These are phyloP conservation scores for Leishmania mexicana DNA, from an alignment of 208 protist species.

Conservation along the genomic window DNA sequence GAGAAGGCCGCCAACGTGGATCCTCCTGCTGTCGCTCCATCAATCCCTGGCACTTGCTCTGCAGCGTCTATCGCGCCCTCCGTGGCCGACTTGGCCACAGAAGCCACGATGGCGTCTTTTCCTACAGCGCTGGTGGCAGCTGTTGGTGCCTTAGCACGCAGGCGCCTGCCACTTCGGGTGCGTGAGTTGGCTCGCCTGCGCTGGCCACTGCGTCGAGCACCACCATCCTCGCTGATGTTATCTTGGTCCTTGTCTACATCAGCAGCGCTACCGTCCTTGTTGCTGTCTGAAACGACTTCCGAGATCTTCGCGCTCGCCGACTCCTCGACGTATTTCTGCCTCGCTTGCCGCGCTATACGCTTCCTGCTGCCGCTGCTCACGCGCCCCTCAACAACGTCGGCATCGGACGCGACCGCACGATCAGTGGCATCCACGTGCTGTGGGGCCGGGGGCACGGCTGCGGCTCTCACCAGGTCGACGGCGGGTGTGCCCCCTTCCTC, in stretches of 20 bases:
- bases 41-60: neutral
- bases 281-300: neutral
- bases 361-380: neutral
- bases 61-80: neutral
- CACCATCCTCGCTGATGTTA: neutral
- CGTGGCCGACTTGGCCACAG: neutral
- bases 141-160: neutral
- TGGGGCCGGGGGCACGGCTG: neutral
- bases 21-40: neutral
- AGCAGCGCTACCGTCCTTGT: neutral
- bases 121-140: neutral
- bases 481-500: neutral
- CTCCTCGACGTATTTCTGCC: neutral
- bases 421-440: neutral
- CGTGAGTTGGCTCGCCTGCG: neutral
- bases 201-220: neutral
- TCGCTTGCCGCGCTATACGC: neutral
- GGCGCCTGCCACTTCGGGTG: conserved; percentile 5
- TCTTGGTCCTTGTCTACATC: neutral
- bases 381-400: neutral
- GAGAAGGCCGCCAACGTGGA: neutral
- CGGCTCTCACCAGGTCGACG: neutral
- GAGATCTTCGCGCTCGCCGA: neutral
- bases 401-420: neutral
- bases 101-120: neutral